A percentile compares a stretch with the other conserved stretches of the same genome.
Conservation (phyloP, 2,329 filamentous ascomycete genomes). For the Ilyonectria mors-panacis region DNA sequence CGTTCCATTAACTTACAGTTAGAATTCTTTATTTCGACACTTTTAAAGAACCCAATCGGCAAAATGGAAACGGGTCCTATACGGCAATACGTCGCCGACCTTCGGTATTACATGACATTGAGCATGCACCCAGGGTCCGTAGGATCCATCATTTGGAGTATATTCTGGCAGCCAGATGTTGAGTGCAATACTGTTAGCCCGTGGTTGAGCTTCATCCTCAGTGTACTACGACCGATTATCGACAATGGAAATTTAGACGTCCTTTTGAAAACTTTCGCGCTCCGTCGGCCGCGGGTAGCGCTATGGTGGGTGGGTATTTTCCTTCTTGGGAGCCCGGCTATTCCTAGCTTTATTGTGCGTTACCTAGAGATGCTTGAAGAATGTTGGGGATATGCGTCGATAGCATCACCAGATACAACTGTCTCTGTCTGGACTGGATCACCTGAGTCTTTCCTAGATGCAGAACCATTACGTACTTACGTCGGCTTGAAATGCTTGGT, state of each 20-base stretch:
- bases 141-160: conserved; percentile 40
- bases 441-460: conserved; percentile 19
- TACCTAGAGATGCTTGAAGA: conserved; percentile 35
- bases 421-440: conserved; percentile 31
- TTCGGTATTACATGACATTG: conserved; percentile 44
- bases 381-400: conserved; percentile 27
- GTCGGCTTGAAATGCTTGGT: not conserved
- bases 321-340: conserved; percentile 22
- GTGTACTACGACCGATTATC: conserved; percentile 27
- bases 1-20: not conserved
- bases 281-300: conserved; percentile 35
- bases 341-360: conserved; percentile 24
- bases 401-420: conserved; percentile 26
- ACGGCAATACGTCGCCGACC: conserved; percentile 25
- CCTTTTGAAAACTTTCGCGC: conserved; percentile 32
- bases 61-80: not conserved
- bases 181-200: conserved; percentile 44
- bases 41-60: conserved; percentile 6
- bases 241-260: conserved; percentile 23
- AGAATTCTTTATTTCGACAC: conserved; percentile 1
- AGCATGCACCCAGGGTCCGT: conserved; percentile 32
- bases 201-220: conserved; percentile 36
- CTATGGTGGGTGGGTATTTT: conserved; percentile 42
- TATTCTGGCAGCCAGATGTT: conserved; percentile 46
- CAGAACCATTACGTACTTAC: conserved; percentile 1